These are phyloP conservation scores for Phialemoniopsis sp. DNA, from an alignment of 2,329 filamentous ascomycete genomes.

Conservation along the genomic window DNA sequence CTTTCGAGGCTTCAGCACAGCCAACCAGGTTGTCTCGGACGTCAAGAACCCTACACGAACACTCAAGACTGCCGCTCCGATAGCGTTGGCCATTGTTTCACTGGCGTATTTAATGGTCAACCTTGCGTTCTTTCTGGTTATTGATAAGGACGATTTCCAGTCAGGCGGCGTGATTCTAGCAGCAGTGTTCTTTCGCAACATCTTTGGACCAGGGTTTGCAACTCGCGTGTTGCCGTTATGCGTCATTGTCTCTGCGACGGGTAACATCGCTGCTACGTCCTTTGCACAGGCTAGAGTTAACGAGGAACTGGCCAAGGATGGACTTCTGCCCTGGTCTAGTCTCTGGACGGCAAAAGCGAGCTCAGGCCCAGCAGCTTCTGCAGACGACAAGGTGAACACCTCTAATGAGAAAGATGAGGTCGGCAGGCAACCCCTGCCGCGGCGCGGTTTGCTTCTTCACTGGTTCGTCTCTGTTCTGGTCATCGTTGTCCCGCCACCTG, in stretches of 20 bases:
- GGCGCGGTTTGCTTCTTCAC: constrained; percentile 45
- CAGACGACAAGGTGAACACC: constrained; percentile 1
- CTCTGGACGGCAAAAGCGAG: constrained; percentile 22
- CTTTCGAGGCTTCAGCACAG: constrained; percentile 50
- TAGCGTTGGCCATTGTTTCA: constrained; percentile 49
- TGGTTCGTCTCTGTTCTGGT: constrained; percentile 57
- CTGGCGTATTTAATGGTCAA: constrained; percentile 54
- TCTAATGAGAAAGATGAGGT: not conserved
- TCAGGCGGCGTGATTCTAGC: constrained; percentile 50
- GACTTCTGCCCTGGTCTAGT: constrained; percentile 35
- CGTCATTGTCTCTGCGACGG: constrained; percentile 40
- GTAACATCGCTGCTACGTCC: constrained; percentile 42
- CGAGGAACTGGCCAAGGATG: constrained; percentile 41
- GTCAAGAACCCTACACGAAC: constrained; percentile 54
- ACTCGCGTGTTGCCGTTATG: constrained; percentile 43
- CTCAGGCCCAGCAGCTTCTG: not conserved
- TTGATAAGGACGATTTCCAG: constrained; percentile 50
- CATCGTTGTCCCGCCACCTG: constrained; percentile 44
- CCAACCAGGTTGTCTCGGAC: constrained; percentile 53
- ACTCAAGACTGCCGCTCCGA: constrained; percentile 50
- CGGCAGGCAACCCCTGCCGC: constrained; percentile 9
- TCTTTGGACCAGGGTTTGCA: constrained; percentile 36
- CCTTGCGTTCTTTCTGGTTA: constrained; percentile 55
- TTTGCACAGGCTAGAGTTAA: constrained; percentile 44
- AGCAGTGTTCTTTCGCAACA: constrained; percentile 53